Evolutionary conservation across 106 monocot species (phyloP).

Genomic region (Xerophyta viscosa): DNA sequence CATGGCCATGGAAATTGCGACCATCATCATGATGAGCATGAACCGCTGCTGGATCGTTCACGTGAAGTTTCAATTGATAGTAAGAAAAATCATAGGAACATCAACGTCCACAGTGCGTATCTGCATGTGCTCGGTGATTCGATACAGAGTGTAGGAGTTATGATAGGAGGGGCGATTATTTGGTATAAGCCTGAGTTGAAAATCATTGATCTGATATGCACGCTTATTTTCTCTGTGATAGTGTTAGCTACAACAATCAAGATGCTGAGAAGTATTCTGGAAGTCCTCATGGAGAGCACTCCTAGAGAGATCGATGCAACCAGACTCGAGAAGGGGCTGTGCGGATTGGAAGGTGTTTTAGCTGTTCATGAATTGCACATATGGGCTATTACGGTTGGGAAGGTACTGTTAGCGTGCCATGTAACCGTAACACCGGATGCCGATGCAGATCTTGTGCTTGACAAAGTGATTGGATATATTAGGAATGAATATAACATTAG

Average conservation of each 20-base stretch:
- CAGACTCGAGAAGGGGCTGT: conserved; percentile 47
- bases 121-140: conserved; percentile 72
- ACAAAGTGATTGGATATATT: conserved; percentile 50
- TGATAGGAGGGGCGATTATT: too few relatives aligned
- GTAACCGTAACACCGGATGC: conserved; percentile 38
- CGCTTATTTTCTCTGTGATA: conserved; percentile 55
- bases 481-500: conserved; percentile 59
- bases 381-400: conserved; percentile 72
- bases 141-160: conserved; percentile 67
- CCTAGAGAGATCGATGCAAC: conserved; percentile 69
- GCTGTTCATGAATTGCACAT: conserved; percentile 65
- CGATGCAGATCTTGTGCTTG: conserved; percentile 43
- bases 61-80: not conserved
- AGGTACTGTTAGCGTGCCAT: conserved; percentile 53
- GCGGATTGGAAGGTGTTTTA: conserved; percentile 45
- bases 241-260: conserved; percentile 52
- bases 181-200: conserved; percentile 83
- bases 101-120: conserved; percentile 71
- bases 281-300: conserved; percentile 81
- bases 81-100: conserved; percentile 28
- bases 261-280: conserved; percentile 64
- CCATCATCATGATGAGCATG: conserved; percentile 11
- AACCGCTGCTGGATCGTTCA: conserved; percentile 23
- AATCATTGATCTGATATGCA: conserved; percentile 71
- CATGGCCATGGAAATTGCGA: conserved; percentile 15